Evolutionary conservation across 2,329 filamentous ascomycete species (phyloP).

Genomic region (Macrophomina tecta): DNA sequence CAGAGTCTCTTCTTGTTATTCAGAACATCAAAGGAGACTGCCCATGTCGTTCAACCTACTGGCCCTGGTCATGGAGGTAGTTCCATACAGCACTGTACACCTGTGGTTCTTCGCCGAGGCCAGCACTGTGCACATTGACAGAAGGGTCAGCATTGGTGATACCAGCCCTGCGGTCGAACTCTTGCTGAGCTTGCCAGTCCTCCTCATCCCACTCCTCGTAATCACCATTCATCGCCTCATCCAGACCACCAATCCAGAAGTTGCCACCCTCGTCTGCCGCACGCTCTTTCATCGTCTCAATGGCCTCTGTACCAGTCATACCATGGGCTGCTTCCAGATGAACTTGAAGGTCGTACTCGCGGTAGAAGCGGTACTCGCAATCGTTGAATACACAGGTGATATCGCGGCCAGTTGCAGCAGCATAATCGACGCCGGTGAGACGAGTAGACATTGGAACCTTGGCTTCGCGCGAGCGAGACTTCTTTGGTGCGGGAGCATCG

Average conservation of each 20-base stretch:
- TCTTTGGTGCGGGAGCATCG: not conserved
- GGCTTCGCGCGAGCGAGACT: conserved; percentile 25
- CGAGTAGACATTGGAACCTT: conserved; percentile 47
- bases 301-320: conserved; percentile 42
- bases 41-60: not conserved
- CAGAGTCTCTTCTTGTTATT: too few species aligned
- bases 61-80: conserved; percentile 18
- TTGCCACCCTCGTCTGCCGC: conserved; percentile 50
- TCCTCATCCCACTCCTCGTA: conserved; percentile 15
- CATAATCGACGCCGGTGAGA: conserved; percentile 64
- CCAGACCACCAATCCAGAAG: conserved; percentile 53
- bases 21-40: too few species aligned
- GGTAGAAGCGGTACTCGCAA: conserved; percentile 51
- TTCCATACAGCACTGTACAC: conserved; percentile 21
- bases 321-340: conserved; percentile 58
- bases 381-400: conserved; percentile 58
- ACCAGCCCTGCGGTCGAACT: conserved; percentile 23
- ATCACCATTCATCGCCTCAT: conserved; percentile 19
- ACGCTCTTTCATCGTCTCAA: conserved; percentile 47
- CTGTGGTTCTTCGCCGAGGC: not conserved
- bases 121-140: conserved; percentile 9
- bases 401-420: conserved; percentile 53
- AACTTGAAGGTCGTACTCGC: conserved; percentile 63
- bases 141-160: conserved; percentile 9
- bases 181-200: conserved; percentile 18